phyloP scores from a whole-genome alignment of 352 stramenopile genomes.

The Phytopythium ostracodes region DNA sequence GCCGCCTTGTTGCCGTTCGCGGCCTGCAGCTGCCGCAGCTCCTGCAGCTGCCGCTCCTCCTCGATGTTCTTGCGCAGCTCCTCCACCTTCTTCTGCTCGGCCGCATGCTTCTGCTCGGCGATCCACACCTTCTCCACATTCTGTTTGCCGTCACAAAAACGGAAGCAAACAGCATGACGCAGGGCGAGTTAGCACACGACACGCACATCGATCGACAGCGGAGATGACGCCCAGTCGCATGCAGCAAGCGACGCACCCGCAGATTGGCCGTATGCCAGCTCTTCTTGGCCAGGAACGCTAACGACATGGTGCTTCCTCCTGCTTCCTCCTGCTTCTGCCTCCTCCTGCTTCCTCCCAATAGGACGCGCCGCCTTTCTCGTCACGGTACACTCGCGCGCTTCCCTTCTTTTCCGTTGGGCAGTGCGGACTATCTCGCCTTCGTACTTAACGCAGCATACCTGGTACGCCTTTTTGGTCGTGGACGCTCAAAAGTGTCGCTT shows the following conservation, averaged over 20 bases:
- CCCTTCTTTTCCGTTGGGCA: background rate
- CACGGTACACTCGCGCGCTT: background rate
- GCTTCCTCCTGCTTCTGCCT: too few species aligned
- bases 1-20: slow-evolving; percentile 76
- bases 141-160: slow-evolving; percentile 21
- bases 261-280: slow-evolving; percentile 97
- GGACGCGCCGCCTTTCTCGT: background rate
- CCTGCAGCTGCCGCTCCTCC: slow-evolving; percentile 94
- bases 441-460: too few species aligned
- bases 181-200: background rate
- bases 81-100: slow-evolving; percentile 90
- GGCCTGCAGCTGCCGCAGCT: slow-evolving; percentile 91
- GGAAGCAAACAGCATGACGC: slow-evolving; percentile 2
- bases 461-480: background rate
- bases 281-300: slow-evolving; percentile 96
- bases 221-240: background rate
- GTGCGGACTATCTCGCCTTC: too few species aligned
- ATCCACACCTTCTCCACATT: slow-evolving; percentile 99
- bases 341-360: background rate
- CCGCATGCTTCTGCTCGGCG: slow-evolving; percentile 92
- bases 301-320: slow-evolving; percentile 79
- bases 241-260: slow-evolving; percentile 36
- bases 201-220: background rate
- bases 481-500: background rate
- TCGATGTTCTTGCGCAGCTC: slow-evolving; percentile 97